Evolutionary conservation across 108 stramenopile genomes (phyloP).

Genomic region (Poteriospumella lacustris): DNA sequence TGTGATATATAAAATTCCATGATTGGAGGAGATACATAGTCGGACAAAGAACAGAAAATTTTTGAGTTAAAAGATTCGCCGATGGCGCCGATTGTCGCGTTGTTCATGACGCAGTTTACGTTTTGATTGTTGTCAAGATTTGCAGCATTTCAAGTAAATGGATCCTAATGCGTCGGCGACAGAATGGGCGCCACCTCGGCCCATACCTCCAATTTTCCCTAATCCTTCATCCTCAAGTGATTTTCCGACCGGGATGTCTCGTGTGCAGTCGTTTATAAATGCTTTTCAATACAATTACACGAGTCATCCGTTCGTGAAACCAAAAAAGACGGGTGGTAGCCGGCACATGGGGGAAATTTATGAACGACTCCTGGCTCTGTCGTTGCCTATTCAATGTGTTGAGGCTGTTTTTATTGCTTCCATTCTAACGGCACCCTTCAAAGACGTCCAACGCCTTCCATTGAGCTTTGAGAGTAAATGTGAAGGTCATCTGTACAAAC

Average conservation of each 20-base stretch:
- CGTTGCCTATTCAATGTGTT: conserved; percentile 16
- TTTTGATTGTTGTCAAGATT: too few relatives aligned
- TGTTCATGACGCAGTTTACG: too few relatives aligned
- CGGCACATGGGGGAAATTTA: background rate
- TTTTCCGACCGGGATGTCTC: too few relatives aligned
- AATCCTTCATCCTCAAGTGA: too few relatives aligned
- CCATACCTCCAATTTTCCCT: background rate
- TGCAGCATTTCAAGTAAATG: background rate
- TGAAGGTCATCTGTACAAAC: background rate
- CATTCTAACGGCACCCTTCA: background rate
- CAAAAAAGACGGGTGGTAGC: background rate
- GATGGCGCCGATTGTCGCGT: too few relatives aligned
- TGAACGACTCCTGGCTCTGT: background rate
- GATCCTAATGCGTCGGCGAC: background rate
- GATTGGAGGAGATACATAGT: too few relatives aligned
- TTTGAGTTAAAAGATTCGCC: too few relatives aligned
- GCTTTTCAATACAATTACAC: conserved; percentile 27
- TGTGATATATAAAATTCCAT: too few relatives aligned
- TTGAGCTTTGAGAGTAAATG: conserved; percentile 7
- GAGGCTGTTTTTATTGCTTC: conserved; percentile 12
- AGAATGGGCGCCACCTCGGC: background rate
- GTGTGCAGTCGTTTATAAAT: background rate
- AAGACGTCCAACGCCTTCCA: background rate
- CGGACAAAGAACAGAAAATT: too few relatives aligned
- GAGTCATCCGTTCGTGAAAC: background rate